phyloP scores from a whole-genome alignment of 148 eudicot genomes.

The Limonium bicolor region DNA sequence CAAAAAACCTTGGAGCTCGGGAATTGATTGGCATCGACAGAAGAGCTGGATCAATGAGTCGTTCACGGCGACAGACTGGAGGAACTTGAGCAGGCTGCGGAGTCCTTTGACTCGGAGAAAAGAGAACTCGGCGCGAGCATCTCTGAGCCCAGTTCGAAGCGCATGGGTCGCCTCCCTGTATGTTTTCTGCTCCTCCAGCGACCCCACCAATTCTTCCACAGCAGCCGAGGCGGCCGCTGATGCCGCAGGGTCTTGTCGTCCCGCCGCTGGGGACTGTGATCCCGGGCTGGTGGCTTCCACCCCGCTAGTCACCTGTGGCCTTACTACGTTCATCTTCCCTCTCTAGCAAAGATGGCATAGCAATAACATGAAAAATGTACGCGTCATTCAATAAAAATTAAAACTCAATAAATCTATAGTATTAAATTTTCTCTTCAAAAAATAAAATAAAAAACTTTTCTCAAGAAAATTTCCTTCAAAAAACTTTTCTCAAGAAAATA shows the following conservation, averaged over 20 bases:
- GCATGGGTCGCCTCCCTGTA: constrained; percentile 74
- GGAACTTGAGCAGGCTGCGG: constrained; percentile 73
- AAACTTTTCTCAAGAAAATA: too few relatives aligned
- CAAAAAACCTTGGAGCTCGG: constrained; percentile 53
- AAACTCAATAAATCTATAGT: too few relatives aligned
- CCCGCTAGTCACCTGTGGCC: constrained; percentile 23
- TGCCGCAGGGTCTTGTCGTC: neutral
- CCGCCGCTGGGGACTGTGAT: constrained; percentile 8
- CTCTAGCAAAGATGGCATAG: too few relatives aligned
- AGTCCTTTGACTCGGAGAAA: constrained; percentile 78
- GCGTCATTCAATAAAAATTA: too few relatives aligned
- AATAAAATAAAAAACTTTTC: too few relatives aligned
- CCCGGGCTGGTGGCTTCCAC: constrained; percentile 17
- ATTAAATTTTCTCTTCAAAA: too few relatives aligned
- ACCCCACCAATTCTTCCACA: constrained; percentile 39
- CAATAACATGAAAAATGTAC: too few relatives aligned
- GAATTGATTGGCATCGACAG: constrained; percentile 42
- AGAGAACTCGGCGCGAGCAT: constrained; percentile 75
- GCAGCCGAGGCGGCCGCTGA: constrained; percentile 16
- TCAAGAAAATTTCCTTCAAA: too few relatives aligned
- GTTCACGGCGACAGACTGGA: constrained; percentile 55
- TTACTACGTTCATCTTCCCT: constrained; percentile 46
- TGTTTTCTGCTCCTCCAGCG: constrained; percentile 34
- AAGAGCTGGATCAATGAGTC: constrained; percentile 49
- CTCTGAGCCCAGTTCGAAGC: constrained; percentile 70